Conservation (phyloP, 805 yeast genomes). For the Torulaspora quercuum region DNA sequence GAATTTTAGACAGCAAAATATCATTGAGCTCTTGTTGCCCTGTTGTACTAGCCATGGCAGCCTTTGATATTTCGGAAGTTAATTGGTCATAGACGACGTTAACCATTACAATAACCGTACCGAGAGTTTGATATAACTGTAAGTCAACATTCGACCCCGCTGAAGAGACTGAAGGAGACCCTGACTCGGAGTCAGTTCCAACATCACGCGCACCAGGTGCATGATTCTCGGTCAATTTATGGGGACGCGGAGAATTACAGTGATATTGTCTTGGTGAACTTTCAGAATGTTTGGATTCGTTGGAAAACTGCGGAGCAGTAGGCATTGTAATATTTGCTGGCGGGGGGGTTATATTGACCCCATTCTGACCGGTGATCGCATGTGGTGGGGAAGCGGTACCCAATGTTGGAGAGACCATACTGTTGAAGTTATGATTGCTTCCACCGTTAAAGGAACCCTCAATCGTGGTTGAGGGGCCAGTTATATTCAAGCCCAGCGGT, state of each 20-base stretch:
- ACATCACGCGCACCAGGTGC: constrained; percentile 9
- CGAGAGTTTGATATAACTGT: constrained; percentile 61
- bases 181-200: constrained; percentile 17
- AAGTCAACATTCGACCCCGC: constrained; percentile 55
- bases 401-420: constrained; percentile 9
- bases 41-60: constrained; percentile 53
- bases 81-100: constrained; percentile 74
- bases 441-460: constrained; percentile 1
- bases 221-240: constrained; percentile 12
- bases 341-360: constrained; percentile 11
- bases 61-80: constrained; percentile 61
- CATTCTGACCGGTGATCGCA: constrained; percentile 6
- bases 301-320: constrained; percentile 9
- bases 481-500: constrained; percentile 5
- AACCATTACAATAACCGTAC: constrained; percentile 62
- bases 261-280: constrained; percentile 20
- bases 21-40: constrained; percentile 38
- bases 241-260: constrained; percentile 17
- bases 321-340: constrained; percentile 12
- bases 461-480: constrained; percentile 2
- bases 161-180: constrained; percentile 30
- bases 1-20: constrained; percentile 53
- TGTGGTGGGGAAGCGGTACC: constrained; percentile 13
- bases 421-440: constrained; percentile 5
- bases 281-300: constrained; percentile 12